Evolutionary conservation across 2,329 filamentous ascomycete species (phyloP).

Genomic region (Colletotrichum sp.): DNA sequence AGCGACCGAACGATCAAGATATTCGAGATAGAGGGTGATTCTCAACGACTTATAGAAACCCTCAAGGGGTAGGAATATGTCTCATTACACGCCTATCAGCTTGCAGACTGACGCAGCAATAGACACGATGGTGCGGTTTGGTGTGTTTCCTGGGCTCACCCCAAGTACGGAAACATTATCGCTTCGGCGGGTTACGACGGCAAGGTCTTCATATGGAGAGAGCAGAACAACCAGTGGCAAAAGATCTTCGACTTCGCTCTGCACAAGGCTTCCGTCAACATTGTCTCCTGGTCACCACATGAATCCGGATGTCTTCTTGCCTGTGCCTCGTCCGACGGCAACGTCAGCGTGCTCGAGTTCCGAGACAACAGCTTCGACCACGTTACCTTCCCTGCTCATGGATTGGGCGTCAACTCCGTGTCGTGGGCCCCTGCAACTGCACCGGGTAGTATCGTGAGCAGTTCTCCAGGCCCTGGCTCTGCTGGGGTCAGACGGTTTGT

Average conservation of each 20-base stretch:
- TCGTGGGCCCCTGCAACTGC: slow-evolving; percentile 90
- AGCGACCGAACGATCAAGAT: slow-evolving; percentile 99
- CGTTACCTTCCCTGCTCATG: slow-evolving; percentile 88
- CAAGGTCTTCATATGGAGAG: slow-evolving; percentile 98
- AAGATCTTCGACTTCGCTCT: slow-evolving; percentile 91
- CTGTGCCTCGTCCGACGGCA: slow-evolving; percentile 92
- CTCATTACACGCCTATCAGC: background rate
- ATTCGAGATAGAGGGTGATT: slow-evolving; percentile 95
- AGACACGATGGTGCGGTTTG: slow-evolving; percentile 98
- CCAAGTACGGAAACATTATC: slow-evolving; percentile 97
- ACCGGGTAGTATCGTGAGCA: slow-evolving; percentile 84
- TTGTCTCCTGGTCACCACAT: slow-evolving; percentile 96
- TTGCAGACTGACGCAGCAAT: slow-evolving; percentile 7
- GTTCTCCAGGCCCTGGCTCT: slow-evolving; percentile 63
- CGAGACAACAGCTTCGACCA: slow-evolving; percentile 94
- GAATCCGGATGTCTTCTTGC: slow-evolving; percentile 94
- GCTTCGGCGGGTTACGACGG: slow-evolving; percentile 96
- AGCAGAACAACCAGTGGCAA: slow-evolving; percentile 78
- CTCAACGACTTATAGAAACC: slow-evolving; percentile 88
- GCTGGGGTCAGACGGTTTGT: slow-evolving; percentile 82
- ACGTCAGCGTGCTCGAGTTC: slow-evolving; percentile 94
- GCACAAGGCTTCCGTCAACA: slow-evolving; percentile 96
- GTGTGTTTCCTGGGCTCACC: slow-evolving; percentile 98
- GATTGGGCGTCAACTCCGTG: slow-evolving; percentile 92
- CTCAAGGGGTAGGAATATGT: slow-evolving; percentile 77